Percentiles rank a stretch among this genome's conserved stretches.
phyloP scores from a whole-genome alignment of 2,329 filamentous ascomycete genomes.

The Neonectria coccinea region DNA sequence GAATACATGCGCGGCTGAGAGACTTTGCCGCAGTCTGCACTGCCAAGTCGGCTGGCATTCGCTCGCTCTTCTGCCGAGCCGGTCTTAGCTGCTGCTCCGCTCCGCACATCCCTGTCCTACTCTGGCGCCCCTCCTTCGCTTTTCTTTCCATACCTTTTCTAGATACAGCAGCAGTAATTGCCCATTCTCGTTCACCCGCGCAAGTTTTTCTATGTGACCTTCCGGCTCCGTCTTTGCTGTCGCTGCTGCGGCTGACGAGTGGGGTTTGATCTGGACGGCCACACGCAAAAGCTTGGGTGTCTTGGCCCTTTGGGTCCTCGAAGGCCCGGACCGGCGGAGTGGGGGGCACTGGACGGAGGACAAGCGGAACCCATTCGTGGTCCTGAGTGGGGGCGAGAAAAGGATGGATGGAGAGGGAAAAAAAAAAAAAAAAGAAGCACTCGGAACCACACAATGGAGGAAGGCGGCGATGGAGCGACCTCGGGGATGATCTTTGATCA shows the following conservation, averaged over 20 bases:
- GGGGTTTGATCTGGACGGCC: constrained; percentile 27
- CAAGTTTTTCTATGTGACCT: constrained; percentile 7
- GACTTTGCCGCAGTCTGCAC: constrained; percentile 3
- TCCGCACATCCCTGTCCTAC: constrained; percentile 17
- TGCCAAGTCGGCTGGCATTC: constrained; percentile 8
- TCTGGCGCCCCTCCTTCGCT: background rate
- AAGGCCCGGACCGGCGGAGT: constrained; percentile 31
- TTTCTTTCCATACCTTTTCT: constrained; percentile 3
- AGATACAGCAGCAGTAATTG: background rate
- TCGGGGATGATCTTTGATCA: constrained; percentile 58
- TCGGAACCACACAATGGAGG: constrained; percentile 9
- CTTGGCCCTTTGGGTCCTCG: constrained; percentile 4
- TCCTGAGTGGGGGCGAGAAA: constrained; percentile 1
- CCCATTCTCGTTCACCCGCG: background rate
- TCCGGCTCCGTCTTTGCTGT: constrained; percentile 8
- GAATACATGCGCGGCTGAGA: constrained; percentile 7
- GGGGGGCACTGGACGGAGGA: constrained; percentile 19
- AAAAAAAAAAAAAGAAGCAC: constrained; percentile 6
- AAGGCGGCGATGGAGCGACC: constrained; percentile 35
- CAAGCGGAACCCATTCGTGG: constrained; percentile 5
- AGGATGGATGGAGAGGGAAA: constrained; percentile 3
- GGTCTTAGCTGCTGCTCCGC: constrained; percentile 17
- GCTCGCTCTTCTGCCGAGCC: constrained; percentile 6
- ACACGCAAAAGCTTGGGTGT: constrained; percentile 26
- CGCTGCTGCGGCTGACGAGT: constrained; percentile 25